phyloP scores from a whole-genome alignment of 495 filamentous ascomycete genomes.

The Penicillium silybi region DNA sequence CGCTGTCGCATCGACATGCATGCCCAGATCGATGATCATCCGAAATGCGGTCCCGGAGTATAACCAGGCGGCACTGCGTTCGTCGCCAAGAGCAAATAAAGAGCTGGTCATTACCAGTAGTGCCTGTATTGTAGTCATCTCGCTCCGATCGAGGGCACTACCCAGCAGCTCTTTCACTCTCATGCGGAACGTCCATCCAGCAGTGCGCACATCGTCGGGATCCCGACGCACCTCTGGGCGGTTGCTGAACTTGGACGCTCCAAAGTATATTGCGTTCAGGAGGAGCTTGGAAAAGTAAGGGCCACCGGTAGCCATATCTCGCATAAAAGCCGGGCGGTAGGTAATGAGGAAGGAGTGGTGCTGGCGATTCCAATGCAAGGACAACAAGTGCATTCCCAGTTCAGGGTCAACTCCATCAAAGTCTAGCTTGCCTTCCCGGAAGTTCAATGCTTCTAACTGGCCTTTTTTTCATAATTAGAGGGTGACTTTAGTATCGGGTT shows the following conservation, averaged over 20 bases:
- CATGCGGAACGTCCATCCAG: conserved; percentile 26
- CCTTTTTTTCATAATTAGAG: conserved; percentile 9
- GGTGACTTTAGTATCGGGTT: too few species aligned
- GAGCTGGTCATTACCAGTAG: conserved; percentile 26
- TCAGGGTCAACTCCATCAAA: conserved; percentile 41
- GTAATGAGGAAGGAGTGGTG: conserved; percentile 30
- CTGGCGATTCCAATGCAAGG: conserved; percentile 39
- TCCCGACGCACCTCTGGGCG: conserved; percentile 29
- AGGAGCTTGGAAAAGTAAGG: conserved; percentile 40
- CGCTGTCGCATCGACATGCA: conserved; percentile 29
- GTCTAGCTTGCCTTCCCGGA: conserved; percentile 28
- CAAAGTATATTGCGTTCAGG: conserved; percentile 39
- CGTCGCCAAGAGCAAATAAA: conserved; percentile 26
- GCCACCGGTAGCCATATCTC: conserved; percentile 34
- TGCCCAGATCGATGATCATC: conserved; percentile 39
- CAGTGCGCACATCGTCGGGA: conserved; percentile 20
- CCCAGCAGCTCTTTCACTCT: conserved; percentile 27
- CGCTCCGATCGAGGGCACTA: conserved; percentile 20
- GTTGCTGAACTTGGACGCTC: conserved; percentile 31
- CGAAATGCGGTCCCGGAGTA: conserved; percentile 34
- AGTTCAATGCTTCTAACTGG: conserved; percentile 28
- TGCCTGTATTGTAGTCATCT: conserved; percentile 31
- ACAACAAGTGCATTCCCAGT: conserved; percentile 38
- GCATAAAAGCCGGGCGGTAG: conserved; percentile 41
- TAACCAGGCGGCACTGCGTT: conserved; percentile 31